These are phyloP conservation scores for Cryptosporidium bovis DNA, from an alignment of 169 alveolate genomes.

Conservation along the genomic window DNA sequence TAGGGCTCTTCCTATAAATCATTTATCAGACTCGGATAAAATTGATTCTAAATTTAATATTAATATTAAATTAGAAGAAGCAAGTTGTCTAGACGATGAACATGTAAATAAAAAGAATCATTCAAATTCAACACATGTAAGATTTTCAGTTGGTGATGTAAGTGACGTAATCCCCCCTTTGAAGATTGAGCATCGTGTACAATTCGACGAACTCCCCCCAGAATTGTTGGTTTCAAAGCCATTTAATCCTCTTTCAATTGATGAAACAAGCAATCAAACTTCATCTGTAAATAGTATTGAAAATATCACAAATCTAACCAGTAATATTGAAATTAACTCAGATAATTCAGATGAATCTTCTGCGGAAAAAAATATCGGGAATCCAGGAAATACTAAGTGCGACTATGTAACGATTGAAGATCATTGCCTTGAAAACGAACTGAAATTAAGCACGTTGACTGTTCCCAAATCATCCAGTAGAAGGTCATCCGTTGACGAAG, in stretches of 20 bases:
- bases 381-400: background rate
- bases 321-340: background rate
- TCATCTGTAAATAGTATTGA: conserved; percentile 63
- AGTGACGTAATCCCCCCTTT: conserved; percentile 69
- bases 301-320: conserved; percentile 16
- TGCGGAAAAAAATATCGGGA: background rate
- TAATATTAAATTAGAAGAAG: conserved; percentile 17
- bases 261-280: conserved; percentile 61
- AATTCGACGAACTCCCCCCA: conserved; percentile 72
- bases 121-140: conserved; percentile 39
- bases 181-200: conserved; percentile 60
- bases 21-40: background rate
- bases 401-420: background rate
- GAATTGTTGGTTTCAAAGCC: conserved; percentile 61
- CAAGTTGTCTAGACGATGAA: conserved; percentile 64
- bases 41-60: background rate
- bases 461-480: conserved; percentile 60
- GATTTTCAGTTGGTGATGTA: conserved; percentile 74
- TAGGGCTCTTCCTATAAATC: background rate
- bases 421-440: background rate
- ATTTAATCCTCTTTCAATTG: conserved; percentile 67
- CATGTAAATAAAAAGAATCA: conserved; percentile 28
- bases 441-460: background rate
- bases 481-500: conserved; percentile 74
- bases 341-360: background rate